These are phyloP conservation scores for Warburgia ugandensis DNA, from an alignment of 164 flowering plant genomes.

Conservation along the genomic window DNA sequence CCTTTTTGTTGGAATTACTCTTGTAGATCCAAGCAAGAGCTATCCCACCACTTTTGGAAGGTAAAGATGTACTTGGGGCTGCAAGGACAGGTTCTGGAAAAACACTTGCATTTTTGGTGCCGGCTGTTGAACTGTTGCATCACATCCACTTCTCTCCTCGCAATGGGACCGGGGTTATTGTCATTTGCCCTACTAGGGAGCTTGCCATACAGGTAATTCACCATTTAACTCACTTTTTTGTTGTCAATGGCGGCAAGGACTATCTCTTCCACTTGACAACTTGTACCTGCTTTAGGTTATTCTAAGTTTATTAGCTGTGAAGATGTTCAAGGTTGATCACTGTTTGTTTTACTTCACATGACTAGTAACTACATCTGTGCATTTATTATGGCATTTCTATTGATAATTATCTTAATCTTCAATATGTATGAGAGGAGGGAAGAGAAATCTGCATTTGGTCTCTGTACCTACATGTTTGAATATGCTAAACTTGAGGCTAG, in stretches of 20 bases:
- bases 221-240: neutral
- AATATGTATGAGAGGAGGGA: too few relatives aligned
- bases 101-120: constrained; percentile 86
- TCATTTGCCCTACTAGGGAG: constrained; percentile 95
- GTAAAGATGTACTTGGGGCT: constrained; percentile 91
- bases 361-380: too few relatives aligned
- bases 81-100: constrained; percentile 98
- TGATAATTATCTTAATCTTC: too few relatives aligned
- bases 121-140: constrained; percentile 79
- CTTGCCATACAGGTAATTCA: constrained; percentile 81
- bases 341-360: too few relatives aligned
- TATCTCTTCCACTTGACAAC: neutral
- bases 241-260: neutral
- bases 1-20: constrained; percentile 1
- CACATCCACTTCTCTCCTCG: constrained; percentile 51
- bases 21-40: constrained; percentile 84
- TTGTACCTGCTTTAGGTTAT: too few relatives aligned
- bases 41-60: constrained; percentile 72
- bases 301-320: too few relatives aligned
- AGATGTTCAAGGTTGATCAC: too few relatives aligned
- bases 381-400: too few relatives aligned
- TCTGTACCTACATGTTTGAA: too few relatives aligned
- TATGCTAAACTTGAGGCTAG: too few relatives aligned
- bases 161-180: constrained; percentile 84
- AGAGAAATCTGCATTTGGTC: too few relatives aligned